Base-by-base conservation (phyloP, 192 early-diverging fungal genomes). In the Tieghemiomyces parasiticus region DNA sequence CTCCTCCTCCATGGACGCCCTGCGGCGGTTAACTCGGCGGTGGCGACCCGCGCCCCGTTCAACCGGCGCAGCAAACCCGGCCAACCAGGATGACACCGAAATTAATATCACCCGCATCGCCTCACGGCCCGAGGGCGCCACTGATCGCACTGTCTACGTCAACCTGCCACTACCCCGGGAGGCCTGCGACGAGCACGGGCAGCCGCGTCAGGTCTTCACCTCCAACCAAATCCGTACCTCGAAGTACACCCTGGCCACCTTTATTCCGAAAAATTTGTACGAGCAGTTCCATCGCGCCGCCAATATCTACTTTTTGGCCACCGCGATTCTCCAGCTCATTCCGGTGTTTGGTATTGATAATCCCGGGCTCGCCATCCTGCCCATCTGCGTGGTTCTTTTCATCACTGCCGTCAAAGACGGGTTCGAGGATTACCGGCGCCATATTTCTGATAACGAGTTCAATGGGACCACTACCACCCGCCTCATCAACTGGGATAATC, bases 261-360 rank as follows among this genome's bases (percentile, higher is more conserved):
- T 97, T 72, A 46, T 97, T 20, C 91, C 92, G 16, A 87, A 89
- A 65, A 97, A 92, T 65, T 61, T 97, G 50, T 92, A 86, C 72
- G 88, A 89, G 56, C 94, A 97, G 68, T 95, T 97, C 65, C 75
- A 84, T 48, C 78, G 79, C n/a, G 78, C 77, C 19, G 82, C 81
- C 75, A 85, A 87, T 63, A 74, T 94, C 28, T 98, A 90, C 67
- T 98, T 98, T 63, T 80, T 95, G 49, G 75, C 76, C 29, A 67
- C 71, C 51, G 68, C 73, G 2, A 69, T 71, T 24, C 53, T 71
- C 42, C 90, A 93, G 71, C 73, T 88, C 64, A 78, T 94, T 35
- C 86, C 89, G 16, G 65, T 80, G 44, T 93, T 93, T 70, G 78
- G 78, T 46, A 81, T 86, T 58, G 85, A 87, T 42, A 86, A 82